Conservation (phyloP, 179 eudicot species). For the Silene vulgaris region DNA sequence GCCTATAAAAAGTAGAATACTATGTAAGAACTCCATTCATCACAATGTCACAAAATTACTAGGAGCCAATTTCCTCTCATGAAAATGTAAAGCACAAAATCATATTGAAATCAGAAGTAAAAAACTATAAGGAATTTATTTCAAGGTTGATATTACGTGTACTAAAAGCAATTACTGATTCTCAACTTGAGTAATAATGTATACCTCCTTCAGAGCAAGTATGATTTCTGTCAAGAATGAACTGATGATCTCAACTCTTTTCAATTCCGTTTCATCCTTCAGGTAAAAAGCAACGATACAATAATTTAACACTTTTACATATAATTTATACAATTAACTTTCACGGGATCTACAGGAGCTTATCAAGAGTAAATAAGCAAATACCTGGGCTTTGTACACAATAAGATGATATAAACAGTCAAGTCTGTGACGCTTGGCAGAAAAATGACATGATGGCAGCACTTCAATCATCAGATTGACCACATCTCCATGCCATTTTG, state of each 20-base stretch:
- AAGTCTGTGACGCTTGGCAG: conserved; percentile 92
- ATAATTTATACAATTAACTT: background rate
- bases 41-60: background rate
- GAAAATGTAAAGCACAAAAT: background rate
- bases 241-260: conserved; percentile 40
- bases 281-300: background rate
- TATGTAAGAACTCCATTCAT: background rate
- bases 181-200: background rate
- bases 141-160: background rate
- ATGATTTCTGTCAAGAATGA: conserved; percentile 83
- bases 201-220: conserved; percentile 94
- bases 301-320: background rate
- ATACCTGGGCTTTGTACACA: conserved; percentile 66
- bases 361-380: background rate
- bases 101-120: background rate
- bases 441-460: conserved; percentile 78
- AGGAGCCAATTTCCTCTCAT: background rate
- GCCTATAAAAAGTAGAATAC: background rate
- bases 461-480: conserved; percentile 63
- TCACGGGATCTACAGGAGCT: background rate
- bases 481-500: conserved; percentile 55
- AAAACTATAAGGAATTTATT: background rate
- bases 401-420: conserved; percentile 76
- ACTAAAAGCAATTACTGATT: background rate
- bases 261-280: conserved; percentile 65